These are phyloP conservation scores for Trametes elegans DNA, from an alignment of 768 basidiomycete species.

Conservation along the genomic window DNA sequence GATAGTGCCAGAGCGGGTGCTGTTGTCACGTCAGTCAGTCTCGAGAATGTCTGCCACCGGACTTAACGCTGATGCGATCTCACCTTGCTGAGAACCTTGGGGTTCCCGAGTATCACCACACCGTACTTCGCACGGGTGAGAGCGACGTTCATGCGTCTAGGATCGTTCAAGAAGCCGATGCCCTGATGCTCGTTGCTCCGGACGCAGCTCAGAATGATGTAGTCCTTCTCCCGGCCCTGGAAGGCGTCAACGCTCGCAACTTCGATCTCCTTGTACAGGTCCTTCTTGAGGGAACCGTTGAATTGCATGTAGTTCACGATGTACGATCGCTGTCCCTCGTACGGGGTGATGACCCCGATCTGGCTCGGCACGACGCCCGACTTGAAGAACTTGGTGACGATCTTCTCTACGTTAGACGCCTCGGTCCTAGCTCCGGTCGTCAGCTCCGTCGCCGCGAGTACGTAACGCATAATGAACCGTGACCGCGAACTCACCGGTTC, in stretches of 20 bases:
- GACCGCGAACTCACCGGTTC: constrained; percentile 59
- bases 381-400: constrained; percentile 99
- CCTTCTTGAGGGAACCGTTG: constrained; percentile 99
- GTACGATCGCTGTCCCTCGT: constrained; percentile 97
- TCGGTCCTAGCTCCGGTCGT: constrained; percentile 66
- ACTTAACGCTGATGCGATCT: constrained; percentile 22
- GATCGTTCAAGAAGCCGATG: constrained; percentile 98
- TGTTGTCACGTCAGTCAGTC: constrained; percentile 34
- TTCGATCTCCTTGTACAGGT: constrained; percentile 98
- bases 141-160: constrained; percentile 93
- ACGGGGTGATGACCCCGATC: constrained; percentile 98
- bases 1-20: constrained; percentile 99
- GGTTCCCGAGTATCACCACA: constrained; percentile 99
- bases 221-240: constrained; percentile 99
- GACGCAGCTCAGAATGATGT: constrained; percentile 97
- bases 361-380: constrained; percentile 93
- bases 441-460: constrained; percentile 11
- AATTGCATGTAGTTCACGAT: constrained; percentile 99
- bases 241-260: constrained; percentile 99
- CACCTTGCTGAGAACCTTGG: constrained; percentile 98
- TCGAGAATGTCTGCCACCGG: background rate
- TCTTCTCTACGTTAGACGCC: constrained; percentile 99
- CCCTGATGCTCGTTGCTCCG: constrained; percentile 99
- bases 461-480: constrained; percentile 12
- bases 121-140: constrained; percentile 98